Evolutionary conservation across 768 basidiomycete species (phyloP), one percentile per base, ranked within the genome.

Genomic region (Bullera alba): DNA sequence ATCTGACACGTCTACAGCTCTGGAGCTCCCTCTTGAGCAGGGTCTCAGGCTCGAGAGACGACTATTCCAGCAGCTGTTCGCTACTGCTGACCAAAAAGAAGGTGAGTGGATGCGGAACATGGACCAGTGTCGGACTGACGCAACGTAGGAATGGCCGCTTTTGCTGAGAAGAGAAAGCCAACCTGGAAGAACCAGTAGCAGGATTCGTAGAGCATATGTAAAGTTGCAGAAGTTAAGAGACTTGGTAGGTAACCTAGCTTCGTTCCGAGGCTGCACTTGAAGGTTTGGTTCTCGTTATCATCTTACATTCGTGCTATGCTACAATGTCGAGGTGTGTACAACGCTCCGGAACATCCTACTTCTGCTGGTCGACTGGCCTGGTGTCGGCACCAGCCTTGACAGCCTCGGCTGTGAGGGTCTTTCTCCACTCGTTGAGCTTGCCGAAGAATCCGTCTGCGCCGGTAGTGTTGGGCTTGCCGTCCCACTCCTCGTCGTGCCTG

Each of bases 21-120:
- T 83, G 58, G 90, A 99, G 61, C 71, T 88, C 58, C 78, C 80
- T 5, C 78, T 99, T 38, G 74, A 79, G 4, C 86, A 95, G 65
- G 95, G 93, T 0, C 70, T 97, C 59, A 78, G 82, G 52, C 84
- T 89, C 58, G 95, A 97, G 74, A 79, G 90, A 54, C 78, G 89
- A 55, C 75, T 91, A 36, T 97, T 97, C 83, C 86, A 96, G 60
- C 78, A 81, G 34, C 75, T 91, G 51, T 97, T 99, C 63, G 90
- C 90, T 4, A 95, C 95, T 16, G 80, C 83, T 46, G 91, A 93
- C 70, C 90, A 92, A 75, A 92, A 92, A 77, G 91, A 93, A 75
- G 91, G 89, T 85, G 61, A 53, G 84, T 74, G 42, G 2, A 25
- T 29, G 19, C 32, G 30, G 14, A 7, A 19, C 16, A 41, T 4